Conservation (phyloP, 768 basidiomycete species). For the Hirschioporus abietinus region DNA sequence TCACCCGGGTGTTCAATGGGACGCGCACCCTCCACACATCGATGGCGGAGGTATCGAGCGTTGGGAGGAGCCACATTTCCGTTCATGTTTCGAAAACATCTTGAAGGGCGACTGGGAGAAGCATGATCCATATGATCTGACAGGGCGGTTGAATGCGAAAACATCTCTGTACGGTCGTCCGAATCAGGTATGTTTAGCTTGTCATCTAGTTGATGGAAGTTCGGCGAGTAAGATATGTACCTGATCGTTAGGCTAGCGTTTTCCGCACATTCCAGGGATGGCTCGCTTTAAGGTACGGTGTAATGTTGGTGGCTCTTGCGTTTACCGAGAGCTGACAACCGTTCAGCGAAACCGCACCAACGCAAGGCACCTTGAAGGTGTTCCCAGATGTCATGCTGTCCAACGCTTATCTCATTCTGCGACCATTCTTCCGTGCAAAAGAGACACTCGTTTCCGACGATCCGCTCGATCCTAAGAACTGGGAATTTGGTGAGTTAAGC, state of each 20-base stretch:
- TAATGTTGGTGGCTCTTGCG: slow-evolving; percentile 5
- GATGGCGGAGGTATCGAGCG: slow-evolving; percentile 68
- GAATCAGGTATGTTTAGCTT: slow-evolving; percentile 34
- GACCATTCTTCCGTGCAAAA: slow-evolving; percentile 67
- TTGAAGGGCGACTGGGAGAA: slow-evolving; percentile 55
- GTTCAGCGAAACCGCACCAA: slow-evolving; percentile 57
- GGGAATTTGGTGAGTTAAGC: slow-evolving; percentile 40
- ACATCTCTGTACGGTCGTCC: slow-evolving; percentile 59
- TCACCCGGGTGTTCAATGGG: slow-evolving; percentile 57
- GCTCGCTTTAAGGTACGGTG: slow-evolving; percentile 56
- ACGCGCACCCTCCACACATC: slow-evolving; percentile 46
- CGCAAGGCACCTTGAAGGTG: slow-evolving; percentile 63
- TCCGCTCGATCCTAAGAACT: slow-evolving; percentile 45
- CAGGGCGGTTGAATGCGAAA: slow-evolving; percentile 52
- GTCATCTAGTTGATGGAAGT: slow-evolving; percentile 19
- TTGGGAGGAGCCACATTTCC: slow-evolving; percentile 59
- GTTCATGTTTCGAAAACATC: slow-evolving; percentile 57
- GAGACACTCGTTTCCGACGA: slow-evolving; percentile 35
- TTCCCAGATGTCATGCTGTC: slow-evolving; percentile 62
- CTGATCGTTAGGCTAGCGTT: slow-evolving; percentile 34
- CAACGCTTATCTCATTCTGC: slow-evolving; percentile 67
- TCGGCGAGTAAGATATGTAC: slow-evolving; percentile 31
- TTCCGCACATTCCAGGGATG: slow-evolving; percentile 76
- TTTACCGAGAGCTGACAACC: slow-evolving; percentile 2
- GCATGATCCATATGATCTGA: slow-evolving; percentile 64